Conservation (phyloP, 306 rosid genomes). For the Erythrophleum fordii region DNA sequence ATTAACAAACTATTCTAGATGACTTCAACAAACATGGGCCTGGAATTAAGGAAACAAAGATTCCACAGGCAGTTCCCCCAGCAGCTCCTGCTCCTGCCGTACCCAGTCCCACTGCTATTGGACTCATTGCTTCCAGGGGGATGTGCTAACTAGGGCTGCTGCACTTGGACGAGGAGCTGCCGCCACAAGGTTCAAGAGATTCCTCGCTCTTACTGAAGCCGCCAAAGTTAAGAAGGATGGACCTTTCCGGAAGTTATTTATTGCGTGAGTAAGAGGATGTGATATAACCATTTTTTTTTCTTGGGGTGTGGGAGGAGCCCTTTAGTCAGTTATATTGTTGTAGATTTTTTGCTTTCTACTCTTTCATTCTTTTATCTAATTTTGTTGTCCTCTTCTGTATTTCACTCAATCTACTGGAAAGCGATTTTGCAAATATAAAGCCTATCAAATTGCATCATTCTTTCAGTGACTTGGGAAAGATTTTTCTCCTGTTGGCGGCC, state of each 20-base stretch:
- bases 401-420: slow-evolving; percentile 29
- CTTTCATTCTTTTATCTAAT: slow-evolving; percentile 42
- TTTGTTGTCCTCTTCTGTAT: slow-evolving; percentile 28
- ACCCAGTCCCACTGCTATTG: slow-evolving; percentile 56
- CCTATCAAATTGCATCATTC: slow-evolving; percentile 32
- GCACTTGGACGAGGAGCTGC: slow-evolving; percentile 99
- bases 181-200: slow-evolving; percentile 92
- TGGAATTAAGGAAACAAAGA: slow-evolving; percentile 71
- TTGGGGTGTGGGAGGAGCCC: too few relatives aligned
- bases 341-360: not conserved
- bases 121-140: slow-evolving; percentile 69
- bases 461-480: not conserved
- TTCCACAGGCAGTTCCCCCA: slow-evolving; percentile 53
- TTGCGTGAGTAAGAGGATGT: slow-evolving; percentile 61
- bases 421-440: slow-evolving; percentile 39
- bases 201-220: slow-evolving; percentile 94
- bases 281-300: too few relatives aligned
- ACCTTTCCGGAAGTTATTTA: slow-evolving; percentile 92
- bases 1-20: slow-evolving; percentile 85
- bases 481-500: not conserved
- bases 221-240: slow-evolving; percentile 96
- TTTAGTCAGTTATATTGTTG: too few relatives aligned
- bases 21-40: slow-evolving; percentile 92
- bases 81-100: slow-evolving; percentile 60
- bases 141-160: slow-evolving; percentile 91